Evolutionary conservation across 169 alveolate species (phyloP).

Genomic region (Eimeria maxima): DNA sequence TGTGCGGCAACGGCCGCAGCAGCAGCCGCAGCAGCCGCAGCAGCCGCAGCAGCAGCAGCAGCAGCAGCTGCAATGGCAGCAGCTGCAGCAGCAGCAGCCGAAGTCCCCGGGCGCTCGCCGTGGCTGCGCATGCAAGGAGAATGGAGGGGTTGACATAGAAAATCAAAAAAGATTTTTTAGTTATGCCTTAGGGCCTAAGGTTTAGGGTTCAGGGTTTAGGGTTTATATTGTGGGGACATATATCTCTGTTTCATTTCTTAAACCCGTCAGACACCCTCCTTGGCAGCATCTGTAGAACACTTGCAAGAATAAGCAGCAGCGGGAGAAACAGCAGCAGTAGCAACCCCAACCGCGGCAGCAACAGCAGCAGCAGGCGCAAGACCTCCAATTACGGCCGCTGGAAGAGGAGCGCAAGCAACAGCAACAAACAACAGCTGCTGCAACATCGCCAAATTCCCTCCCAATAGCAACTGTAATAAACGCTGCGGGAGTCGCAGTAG

Average conservation of each 20-base stretch:
- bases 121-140: neutral
- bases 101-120: neutral
- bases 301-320: neutral
- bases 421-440: neutral
- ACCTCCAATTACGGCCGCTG: neutral
- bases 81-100: neutral
- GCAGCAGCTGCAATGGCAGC: neutral
- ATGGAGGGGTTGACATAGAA: neutral
- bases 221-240: neutral
- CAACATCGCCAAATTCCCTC: too few relatives aligned
- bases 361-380: neutral
- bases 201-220: neutral
- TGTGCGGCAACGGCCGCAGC: neutral
- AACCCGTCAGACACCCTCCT: neutral
- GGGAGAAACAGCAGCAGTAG: neutral
- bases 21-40: neutral
- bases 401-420: neutral
- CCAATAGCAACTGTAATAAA: neutral
- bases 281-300: neutral
- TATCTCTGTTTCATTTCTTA: neutral
- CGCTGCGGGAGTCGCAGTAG: neutral
- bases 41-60: constrained; percentile 10
- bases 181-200: too few relatives aligned
- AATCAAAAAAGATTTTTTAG: neutral
- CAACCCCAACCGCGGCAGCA: neutral